These are phyloP conservation scores for Kalmusia sp. DNA, from an alignment of 2,329 filamentous ascomycete species.

Conservation along the genomic window DNA sequence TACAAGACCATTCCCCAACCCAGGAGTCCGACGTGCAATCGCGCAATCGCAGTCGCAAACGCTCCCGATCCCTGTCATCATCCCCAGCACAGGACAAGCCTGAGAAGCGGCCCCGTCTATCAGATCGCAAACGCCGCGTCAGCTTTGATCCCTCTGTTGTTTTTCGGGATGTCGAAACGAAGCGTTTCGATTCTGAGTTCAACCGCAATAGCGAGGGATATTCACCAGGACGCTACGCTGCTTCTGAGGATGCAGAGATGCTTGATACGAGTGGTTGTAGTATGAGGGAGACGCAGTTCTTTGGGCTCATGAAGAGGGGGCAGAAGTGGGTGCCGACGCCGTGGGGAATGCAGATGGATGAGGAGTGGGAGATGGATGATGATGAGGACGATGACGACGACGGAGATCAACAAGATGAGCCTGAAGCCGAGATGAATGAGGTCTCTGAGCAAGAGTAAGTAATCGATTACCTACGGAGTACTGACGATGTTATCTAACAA, in stretches of 20 bases:
- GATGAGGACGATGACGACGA: neutral
- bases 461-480: too few relatives aligned
- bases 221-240: constrained; percentile 33
- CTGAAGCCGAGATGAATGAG: neutral
- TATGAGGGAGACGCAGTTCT: constrained; percentile 29
- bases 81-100: neutral
- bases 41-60: constrained; percentile 6
- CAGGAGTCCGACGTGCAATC: neutral
- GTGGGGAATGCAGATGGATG: constrained; percentile 22
- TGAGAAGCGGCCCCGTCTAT: neutral
- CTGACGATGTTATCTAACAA: too few relatives aligned
- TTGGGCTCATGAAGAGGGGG: constrained; percentile 29
- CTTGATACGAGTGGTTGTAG: constrained; percentile 36
- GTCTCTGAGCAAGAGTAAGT: neutral
- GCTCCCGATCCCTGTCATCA: neutral
- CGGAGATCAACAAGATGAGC: neutral
- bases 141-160: constrained; percentile 15
- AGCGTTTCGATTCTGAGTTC: constrained; percentile 5
- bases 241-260: constrained; percentile 29
- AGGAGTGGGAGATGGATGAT: constrained; percentile 8
- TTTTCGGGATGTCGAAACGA: constrained; percentile 6
- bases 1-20: neutral
- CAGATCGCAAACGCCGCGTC: constrained; percentile 2
- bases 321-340: constrained; percentile 27
- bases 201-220: constrained; percentile 27